Percentiles rank a stretch among this genome's conserved stretches.
Evolutionary conservation across 2,329 filamentous ascomycete species (phyloP).

Genomic region (Colletotrichum truncatum): DNA sequence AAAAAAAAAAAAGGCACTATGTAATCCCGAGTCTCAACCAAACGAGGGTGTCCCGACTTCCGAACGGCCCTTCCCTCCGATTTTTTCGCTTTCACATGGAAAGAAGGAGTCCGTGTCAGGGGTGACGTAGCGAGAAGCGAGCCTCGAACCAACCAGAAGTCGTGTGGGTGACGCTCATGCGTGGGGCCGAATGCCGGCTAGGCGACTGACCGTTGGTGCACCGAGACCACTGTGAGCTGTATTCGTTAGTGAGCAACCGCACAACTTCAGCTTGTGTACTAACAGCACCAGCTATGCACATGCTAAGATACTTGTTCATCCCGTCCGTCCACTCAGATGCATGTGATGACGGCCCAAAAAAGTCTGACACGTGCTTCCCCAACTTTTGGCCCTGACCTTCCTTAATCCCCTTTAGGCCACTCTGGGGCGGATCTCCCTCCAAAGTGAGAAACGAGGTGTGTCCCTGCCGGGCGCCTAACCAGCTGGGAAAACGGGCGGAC

Average conservation of each 20-base stretch:
- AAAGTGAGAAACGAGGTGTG: background rate
- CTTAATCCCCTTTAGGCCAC: background rate
- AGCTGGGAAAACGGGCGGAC: background rate
- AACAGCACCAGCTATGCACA: background rate
- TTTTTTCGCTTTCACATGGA: slow-evolving; percentile 23
- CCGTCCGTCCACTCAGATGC: slow-evolving; percentile 21
- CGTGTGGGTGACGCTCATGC: background rate
- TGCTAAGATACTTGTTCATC: slow-evolving; percentile 18
- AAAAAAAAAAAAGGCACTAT: background rate
- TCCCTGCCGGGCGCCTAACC: background rate
- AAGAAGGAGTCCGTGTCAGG: slow-evolving; percentile 16
- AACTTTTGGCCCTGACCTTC: slow-evolving; percentile 15
- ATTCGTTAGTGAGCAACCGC: no score
- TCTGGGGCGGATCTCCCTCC: background rate
- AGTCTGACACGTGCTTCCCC: slow-evolving; percentile 32
- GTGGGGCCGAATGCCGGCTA: slow-evolving; percentile 31
- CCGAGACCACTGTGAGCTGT: slow-evolving; percentile 5
- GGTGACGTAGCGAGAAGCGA: slow-evolving; percentile 12
- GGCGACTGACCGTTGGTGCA: slow-evolving; percentile 17
- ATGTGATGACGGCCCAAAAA: slow-evolving; percentile 29
- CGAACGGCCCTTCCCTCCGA: background rate
- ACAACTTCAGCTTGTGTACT: no score
- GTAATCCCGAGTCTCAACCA: slow-evolving; percentile 1
- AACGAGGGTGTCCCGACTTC: background rate
- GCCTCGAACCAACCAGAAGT: background rate